Evolutionary conservation across 768 basidiomycete genomes (phyloP).

Genomic region (Thelephora aurantiotincta): DNA sequence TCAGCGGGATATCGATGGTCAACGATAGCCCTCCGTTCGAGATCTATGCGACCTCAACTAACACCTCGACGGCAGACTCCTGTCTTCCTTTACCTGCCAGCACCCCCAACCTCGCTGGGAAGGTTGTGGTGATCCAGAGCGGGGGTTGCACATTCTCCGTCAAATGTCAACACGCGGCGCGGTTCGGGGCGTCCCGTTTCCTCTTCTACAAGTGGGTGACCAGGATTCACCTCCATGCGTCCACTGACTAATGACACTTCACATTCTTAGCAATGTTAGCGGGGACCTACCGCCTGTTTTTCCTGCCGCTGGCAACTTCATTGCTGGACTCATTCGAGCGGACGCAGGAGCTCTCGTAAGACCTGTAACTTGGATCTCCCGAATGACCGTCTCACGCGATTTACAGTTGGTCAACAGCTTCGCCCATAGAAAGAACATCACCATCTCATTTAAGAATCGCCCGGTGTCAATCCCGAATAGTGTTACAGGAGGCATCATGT

Average conservation of each 20-base stretch:
- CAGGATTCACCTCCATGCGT: neutral
- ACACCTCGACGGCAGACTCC: conserved; percentile 36
- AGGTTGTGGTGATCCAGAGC: conserved; percentile 40
- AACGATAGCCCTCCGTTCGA: conserved; percentile 28
- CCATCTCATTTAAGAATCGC: conserved; percentile 32
- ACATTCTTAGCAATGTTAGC: conserved; percentile 30
- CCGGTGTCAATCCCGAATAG: conserved; percentile 25
- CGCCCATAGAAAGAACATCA: conserved; percentile 26
- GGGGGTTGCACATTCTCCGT: conserved; percentile 44
- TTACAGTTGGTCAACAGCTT: conserved; percentile 35
- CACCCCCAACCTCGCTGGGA: conserved; percentile 38
- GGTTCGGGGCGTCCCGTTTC: neutral
- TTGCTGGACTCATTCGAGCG: conserved; percentile 35
- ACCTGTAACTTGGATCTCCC: conserved; percentile 2
- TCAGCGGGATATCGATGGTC: conserved; percentile 31
- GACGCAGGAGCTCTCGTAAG: conserved; percentile 41
- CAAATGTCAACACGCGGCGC: neutral
- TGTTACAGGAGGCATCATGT: conserved; percentile 45
- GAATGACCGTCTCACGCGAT: neutral
- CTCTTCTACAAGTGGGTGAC: conserved; percentile 40
- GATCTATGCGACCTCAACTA: conserved; percentile 44
- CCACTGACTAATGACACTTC: neutral
- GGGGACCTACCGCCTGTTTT: conserved; percentile 32
- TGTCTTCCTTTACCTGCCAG: conserved; percentile 40
- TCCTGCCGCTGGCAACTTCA: conserved; percentile 31